Conservation (phyloP, 2,329 filamentous ascomycete genomes). For the Ascochyta lentis region DNA sequence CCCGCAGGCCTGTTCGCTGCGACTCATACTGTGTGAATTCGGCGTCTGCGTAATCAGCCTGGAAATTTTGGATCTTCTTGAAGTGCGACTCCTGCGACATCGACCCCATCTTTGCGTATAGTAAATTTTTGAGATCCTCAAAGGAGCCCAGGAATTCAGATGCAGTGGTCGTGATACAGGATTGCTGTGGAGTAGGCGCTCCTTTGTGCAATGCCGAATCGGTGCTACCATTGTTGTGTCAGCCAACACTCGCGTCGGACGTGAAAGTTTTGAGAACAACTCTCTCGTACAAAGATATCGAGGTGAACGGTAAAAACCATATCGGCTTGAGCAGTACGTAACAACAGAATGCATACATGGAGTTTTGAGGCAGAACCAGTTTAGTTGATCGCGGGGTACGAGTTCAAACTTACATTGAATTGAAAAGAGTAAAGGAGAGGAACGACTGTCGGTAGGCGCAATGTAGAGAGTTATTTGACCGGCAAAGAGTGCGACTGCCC, state of each 20-base stretch:
- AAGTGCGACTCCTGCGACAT: conserved; percentile 65
- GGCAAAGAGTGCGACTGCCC: conserved; percentile 11
- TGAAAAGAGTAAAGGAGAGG: neutral
- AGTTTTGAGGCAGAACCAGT: neutral
- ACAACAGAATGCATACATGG: neutral
- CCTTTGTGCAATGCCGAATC: conserved; percentile 35
- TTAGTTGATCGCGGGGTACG: neutral
- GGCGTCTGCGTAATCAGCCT: conserved; percentile 87
- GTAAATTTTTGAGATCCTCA: conserved; percentile 5
- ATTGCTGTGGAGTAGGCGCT: conserved; percentile 11
- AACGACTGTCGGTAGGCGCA: conserved; percentile 1
- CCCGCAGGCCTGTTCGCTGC: conserved; percentile 89
- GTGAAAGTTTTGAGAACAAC: neutral
- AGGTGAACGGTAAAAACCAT: neutral
- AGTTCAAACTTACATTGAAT: conserved; percentile 1
- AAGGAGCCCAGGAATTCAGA: neutral
- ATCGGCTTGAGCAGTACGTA: neutral
- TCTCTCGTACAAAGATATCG: neutral
- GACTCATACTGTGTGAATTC: conserved; percentile 96
- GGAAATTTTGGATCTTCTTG: conserved; percentile 83
- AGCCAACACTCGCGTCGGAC: conserved; percentile 7
- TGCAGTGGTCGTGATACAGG: conserved; percentile 8
- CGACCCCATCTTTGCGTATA: conserved; percentile 38
- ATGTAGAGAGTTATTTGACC: conserved; percentile 5
- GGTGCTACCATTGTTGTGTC: conserved; percentile 43